Evolutionary conservation across 768 basidiomycete species (phyloP), one percentile per base, ranked within the genome.

Genomic region (Fistulinella prunicolor): DNA sequence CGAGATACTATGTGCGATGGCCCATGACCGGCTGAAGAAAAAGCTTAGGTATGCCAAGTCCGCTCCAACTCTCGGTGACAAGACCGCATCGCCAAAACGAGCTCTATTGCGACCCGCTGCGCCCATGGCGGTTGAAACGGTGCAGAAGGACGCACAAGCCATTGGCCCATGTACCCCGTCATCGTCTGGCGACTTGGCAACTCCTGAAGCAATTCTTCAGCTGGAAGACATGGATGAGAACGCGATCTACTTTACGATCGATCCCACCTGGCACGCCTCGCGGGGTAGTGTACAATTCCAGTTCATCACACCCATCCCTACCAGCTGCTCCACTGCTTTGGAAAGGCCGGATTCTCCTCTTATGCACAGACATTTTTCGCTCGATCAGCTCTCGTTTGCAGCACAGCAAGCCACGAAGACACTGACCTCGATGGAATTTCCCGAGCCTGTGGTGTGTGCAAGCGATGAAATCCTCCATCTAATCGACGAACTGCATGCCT

Each of bases 241-340:
- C 16, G 60, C 52, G 16, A 66, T 66, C 30, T 66, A 64, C 49
- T 64, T 66, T 46, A 60, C 61, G 23, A 42, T 67, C 2, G 64
- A 66, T 44, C 49, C 64, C 9, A 40, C 47, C 22, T 58, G 59
- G 50, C 48, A 44, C 2, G 44, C 42, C 28, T 67, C 67, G 21
- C 34, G 34, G 45, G 64, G 51, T 2, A 62, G 63, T 22, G 51
- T 47, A 14, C 22, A 44, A 34, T 44, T 66, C 35, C 50, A 53
- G 13, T 53, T 39, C 38, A 53, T 66, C 37, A 65, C 64, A 4
- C 60, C 66, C 1, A 32, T 65, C 20, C 66, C 59, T 9, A 38
- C 50, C 4, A 51, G 51, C 37, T n/a, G n/a, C n/a, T 26, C 44
- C n/a, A 34, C 29, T 42, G 32, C 34, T 2, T 24, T 42, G 22